Evolutionary conservation across 495 filamentous ascomycete genomes (phyloP).

Genomic region (Chaetomium fimeti): DNA sequence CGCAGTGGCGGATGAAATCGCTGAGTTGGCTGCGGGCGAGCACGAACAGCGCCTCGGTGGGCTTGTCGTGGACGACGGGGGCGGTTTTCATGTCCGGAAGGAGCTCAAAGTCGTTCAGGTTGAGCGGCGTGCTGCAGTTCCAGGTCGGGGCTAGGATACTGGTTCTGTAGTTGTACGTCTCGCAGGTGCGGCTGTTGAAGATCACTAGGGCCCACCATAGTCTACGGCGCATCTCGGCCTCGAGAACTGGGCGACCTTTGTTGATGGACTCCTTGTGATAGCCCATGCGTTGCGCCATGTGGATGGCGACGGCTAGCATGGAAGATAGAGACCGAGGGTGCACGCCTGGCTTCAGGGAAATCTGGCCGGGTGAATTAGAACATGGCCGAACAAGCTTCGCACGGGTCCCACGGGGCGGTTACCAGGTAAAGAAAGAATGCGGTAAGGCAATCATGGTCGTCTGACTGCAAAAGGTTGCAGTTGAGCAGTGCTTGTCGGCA

Average conservation of each 20-base stretch:
- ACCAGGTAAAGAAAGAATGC: slow-evolving; percentile 62
- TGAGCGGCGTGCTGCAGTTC: slow-evolving; percentile 55
- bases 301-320: slow-evolving; percentile 53
- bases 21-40: slow-evolving; percentile 51
- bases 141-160: slow-evolving; percentile 50
- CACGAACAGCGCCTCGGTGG: slow-evolving; percentile 54
- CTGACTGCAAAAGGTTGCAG: slow-evolving; percentile 43
- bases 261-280: slow-evolving; percentile 48
- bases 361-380: slow-evolving; percentile 39
- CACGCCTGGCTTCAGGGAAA: slow-evolving; percentile 47
- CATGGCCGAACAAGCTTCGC: neutral
- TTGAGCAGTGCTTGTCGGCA: slow-evolving; percentile 58
- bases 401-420: neutral
- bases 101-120: slow-evolving; percentile 58
- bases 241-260: slow-evolving; percentile 40
- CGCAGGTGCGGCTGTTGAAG: slow-evolving; percentile 54
- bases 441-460: slow-evolving; percentile 57
- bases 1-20: slow-evolving; percentile 48
- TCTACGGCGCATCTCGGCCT: slow-evolving; percentile 58
- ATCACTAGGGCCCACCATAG: slow-evolving; percentile 59
- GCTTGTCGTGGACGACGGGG: slow-evolving; percentile 40
- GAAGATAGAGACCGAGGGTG: slow-evolving; percentile 56
- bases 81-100: slow-evolving; percentile 36
- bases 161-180: slow-evolving; percentile 43
- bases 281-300: slow-evolving; percentile 55